Conservation (phyloP, 2,329 filamentous ascomycete species). For the Alternaria tenuissima region DNA sequence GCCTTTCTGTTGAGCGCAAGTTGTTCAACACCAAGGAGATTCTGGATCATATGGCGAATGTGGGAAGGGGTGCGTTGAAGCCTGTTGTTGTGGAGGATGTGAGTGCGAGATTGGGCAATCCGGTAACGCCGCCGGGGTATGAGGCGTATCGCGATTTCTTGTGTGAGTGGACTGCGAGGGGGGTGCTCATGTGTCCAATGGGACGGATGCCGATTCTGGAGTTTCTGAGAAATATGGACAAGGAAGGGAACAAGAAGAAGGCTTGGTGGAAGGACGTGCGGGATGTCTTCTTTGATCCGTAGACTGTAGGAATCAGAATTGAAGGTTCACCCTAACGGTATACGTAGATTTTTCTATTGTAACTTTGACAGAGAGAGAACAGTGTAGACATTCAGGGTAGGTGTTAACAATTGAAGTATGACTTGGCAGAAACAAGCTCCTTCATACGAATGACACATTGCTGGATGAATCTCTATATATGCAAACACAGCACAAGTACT, state of each 20-base stretch:
- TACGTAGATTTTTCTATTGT: too few relatives aligned
- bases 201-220: slow-evolving; percentile 5
- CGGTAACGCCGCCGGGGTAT: slow-evolving; percentile 19
- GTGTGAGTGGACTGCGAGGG: slow-evolving; percentile 22
- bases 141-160: slow-evolving; percentile 19
- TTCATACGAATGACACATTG: too few relatives aligned
- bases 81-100: slow-evolving; percentile 5
- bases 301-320: not conserved
- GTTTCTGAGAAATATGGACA: slow-evolving; percentile 17
- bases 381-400: too few relatives aligned
- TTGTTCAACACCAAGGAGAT: slow-evolving; percentile 9
- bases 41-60: slow-evolving; percentile 12
- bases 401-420: too few relatives aligned
- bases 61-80: slow-evolving; percentile 13
- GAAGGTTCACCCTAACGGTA: not conserved
- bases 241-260: slow-evolving; percentile 4
- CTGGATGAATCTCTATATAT: not conserved
- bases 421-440: too few relatives aligned
- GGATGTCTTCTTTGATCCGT: slow-evolving; percentile 1
- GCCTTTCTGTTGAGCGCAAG: not conserved
- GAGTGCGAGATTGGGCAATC: slow-evolving; percentile 17
- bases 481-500: not conserved
- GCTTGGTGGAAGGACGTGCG: slow-evolving; percentile 20
- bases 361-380: too few relatives aligned
- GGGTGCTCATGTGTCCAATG: slow-evolving; percentile 13